Evolutionary conservation across 2,329 filamentous ascomycete genomes (phyloP).

Genomic region (Venturia oleaginea): DNA sequence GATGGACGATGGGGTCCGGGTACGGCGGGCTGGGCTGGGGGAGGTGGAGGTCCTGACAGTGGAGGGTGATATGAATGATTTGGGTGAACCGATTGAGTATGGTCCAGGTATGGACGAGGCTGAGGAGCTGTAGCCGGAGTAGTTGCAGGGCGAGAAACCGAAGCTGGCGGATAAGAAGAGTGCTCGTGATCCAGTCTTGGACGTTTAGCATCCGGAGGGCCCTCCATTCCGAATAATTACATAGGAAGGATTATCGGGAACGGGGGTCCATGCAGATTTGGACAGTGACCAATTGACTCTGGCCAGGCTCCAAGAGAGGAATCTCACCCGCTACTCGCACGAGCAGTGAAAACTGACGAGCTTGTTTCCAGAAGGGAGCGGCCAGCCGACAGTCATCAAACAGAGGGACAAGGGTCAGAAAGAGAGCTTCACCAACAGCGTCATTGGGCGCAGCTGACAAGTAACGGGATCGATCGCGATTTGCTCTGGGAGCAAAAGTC

Average conservation of each 20-base stretch:
- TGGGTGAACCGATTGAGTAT: not conserved
- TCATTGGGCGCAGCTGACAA: constrained; percentile 11
- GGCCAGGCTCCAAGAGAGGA: not conserved
- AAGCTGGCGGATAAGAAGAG: constrained; percentile 7
- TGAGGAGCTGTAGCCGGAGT: constrained; percentile 5
- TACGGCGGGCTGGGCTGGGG: not conserved
- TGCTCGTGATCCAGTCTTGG: constrained; percentile 11
- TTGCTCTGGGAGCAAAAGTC: not conserved
- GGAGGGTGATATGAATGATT: constrained; percentile 7
- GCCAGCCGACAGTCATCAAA: constrained; percentile 6
- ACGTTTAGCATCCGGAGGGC: constrained; percentile 13
- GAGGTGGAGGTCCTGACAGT: not conserved
- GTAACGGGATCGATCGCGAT: not conserved
- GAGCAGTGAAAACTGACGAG: not conserved
- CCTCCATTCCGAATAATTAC: constrained; percentile 10
- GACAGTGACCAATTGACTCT: not conserved
- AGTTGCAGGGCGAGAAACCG: constrained; percentile 6
- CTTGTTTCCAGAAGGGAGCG: constrained; percentile 10
- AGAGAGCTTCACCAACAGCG: not conserved
- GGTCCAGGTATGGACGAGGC: constrained; percentile 8
- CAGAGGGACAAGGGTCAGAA: not conserved
- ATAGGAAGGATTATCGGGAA: not conserved
- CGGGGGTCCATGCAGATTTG: constrained; percentile 8
- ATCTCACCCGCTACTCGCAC: not conserved
- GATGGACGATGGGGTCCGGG: not conserved